A percentile compares a stretch with the other conserved stretches of the same genome.
Conservation (phyloP, 2,329 filamentous ascomycete genomes). For the Hymenotorrendiella dingleyae region DNA sequence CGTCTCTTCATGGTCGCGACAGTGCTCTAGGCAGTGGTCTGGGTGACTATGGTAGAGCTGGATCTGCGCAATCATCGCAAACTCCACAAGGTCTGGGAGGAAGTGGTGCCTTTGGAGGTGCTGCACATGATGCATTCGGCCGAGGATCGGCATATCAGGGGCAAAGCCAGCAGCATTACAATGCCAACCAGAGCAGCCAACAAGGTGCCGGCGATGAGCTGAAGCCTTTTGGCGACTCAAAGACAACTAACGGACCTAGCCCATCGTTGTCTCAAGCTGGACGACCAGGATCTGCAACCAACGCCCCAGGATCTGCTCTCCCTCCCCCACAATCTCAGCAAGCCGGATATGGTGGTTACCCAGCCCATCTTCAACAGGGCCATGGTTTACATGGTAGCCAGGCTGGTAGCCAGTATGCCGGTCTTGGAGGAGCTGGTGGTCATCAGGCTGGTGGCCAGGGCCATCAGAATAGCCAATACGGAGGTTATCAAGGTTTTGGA, state of each 20-base stretch:
- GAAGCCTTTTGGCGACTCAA: constrained; percentile 33
- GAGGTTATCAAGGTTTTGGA: constrained; percentile 39
- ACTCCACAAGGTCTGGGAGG: constrained; percentile 29
- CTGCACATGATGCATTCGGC: constrained; percentile 30
- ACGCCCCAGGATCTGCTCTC: constrained; percentile 28
- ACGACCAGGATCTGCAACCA: constrained; percentile 33
- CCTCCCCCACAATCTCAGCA: constrained; percentile 31
- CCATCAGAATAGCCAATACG: constrained; percentile 37
- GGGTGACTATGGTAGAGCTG: constrained; percentile 32
- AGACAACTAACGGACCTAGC: constrained; percentile 31
- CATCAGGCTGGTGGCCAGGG: constrained; percentile 39
- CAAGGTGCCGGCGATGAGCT: constrained; percentile 29
- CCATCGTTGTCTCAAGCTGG: constrained; percentile 31
- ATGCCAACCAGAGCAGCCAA: constrained; percentile 27
- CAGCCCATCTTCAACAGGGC: constrained; percentile 30
- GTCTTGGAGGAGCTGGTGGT: constrained; percentile 43
- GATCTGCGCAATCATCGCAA: constrained; percentile 29
- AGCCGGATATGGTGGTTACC: constrained; percentile 31
- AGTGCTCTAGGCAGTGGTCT: constrained; percentile 28
- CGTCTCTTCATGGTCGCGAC: constrained; percentile 32
- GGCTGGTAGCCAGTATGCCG: constrained; percentile 30
- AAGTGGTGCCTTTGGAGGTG: constrained; percentile 27
- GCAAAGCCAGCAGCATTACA: constrained; percentile 29
- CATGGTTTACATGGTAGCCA: constrained; percentile 32
- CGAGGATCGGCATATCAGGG: constrained; percentile 31